These are phyloP conservation scores for Tulasnella sp. DNA, from an alignment of 768 basidiomycete species.

Conservation along the genomic window DNA sequence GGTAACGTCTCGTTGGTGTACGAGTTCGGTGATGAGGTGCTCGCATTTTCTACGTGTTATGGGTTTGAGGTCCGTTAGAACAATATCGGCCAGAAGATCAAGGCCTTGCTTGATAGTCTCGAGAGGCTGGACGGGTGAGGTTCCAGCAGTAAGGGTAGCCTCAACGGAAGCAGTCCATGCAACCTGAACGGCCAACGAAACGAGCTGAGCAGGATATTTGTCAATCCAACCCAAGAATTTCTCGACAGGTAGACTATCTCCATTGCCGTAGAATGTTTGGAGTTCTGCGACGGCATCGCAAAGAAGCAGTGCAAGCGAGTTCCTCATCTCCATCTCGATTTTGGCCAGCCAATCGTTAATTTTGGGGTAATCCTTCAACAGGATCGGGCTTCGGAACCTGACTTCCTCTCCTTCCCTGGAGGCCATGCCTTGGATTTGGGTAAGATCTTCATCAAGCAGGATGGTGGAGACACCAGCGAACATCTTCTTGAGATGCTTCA, in stretches of 20 bases:
- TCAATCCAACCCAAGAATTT: conserved; percentile 84
- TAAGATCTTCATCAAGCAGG: conserved; percentile 71
- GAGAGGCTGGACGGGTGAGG: conserved; percentile 50
- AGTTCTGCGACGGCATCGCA: conserved; percentile 70
- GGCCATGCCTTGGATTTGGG: conserved; percentile 83
- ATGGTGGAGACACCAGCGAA: conserved; percentile 94
- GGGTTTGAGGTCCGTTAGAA: conserved; percentile 73
- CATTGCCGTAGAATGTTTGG: conserved; percentile 62
- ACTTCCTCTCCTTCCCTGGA: conserved; percentile 96
- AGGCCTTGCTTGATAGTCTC: conserved; percentile 68
- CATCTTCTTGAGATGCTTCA: conserved; percentile 99
- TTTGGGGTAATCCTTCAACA: conserved; percentile 86
- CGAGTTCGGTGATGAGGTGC: conserved; percentile 95
- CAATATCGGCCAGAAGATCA: conserved; percentile 93
- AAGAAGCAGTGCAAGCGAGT: conserved; percentile 73
- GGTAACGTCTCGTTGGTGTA: conserved; percentile 93
- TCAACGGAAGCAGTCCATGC: conserved; percentile 88
- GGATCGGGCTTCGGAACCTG: conserved; percentile 63
- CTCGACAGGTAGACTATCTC: conserved; percentile 43
- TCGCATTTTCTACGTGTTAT: conserved; percentile 97
- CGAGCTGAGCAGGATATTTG: conserved; percentile 88
- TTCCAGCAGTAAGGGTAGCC: conserved; percentile 41
- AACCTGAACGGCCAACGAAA: conserved; percentile 89
- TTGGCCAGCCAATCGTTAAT: conserved; percentile 98
- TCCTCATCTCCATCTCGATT: conserved; percentile 84